A percentile compares a stretch with the other conserved stretches of the same genome.
phyloP scores from a whole-genome alignment of 352 stramenopile genomes.

The Phytophthora hybrid region DNA sequence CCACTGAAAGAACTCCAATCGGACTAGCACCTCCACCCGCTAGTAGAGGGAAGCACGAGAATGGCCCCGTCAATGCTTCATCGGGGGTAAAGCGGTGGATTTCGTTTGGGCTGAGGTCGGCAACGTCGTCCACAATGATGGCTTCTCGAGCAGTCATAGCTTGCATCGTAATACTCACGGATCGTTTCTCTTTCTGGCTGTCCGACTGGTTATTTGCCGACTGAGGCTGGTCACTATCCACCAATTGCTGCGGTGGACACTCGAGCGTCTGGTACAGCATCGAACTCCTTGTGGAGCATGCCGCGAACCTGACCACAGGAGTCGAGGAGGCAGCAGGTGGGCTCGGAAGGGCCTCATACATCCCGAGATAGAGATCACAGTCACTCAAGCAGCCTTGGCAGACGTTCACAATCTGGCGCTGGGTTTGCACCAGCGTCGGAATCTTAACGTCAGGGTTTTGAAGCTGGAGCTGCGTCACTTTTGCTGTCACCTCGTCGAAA shows the following conservation, averaged over 20 bases:
- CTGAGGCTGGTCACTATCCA: not conserved
- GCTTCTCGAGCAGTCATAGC: conserved; percentile 40
- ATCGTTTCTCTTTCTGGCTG: not conserved
- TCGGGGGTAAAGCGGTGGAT: conserved; percentile 39
- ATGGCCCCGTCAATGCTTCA: conserved; percentile 46
- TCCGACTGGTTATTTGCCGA: conserved; percentile 14
- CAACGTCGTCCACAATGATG: conserved; percentile 61
- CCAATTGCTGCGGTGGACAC: conserved; percentile 7
- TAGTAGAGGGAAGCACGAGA: conserved; percentile 65
- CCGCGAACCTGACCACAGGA: conserved; percentile 57
- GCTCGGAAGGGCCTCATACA: conserved; percentile 62
- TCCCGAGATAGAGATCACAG: too few species aligned
- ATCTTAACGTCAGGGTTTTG: too few species aligned
- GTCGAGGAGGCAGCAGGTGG: conserved; percentile 32
- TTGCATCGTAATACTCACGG: conserved; percentile 43
- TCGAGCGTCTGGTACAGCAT: conserved; percentile 54
- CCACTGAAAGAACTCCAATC: conserved; percentile 67
- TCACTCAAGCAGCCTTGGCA: too few species aligned
- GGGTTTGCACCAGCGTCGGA: too few species aligned
- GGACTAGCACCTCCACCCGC: not conserved
- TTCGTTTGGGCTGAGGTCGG: conserved; percentile 6
- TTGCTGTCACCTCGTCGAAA: too few species aligned
- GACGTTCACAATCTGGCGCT: too few species aligned
- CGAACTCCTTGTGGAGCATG: conserved; percentile 54
- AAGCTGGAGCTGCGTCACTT: too few species aligned